Conservation (phyloP, 2,329 filamentous ascomycete genomes). For the Fusarium fracticaudum region DNA sequence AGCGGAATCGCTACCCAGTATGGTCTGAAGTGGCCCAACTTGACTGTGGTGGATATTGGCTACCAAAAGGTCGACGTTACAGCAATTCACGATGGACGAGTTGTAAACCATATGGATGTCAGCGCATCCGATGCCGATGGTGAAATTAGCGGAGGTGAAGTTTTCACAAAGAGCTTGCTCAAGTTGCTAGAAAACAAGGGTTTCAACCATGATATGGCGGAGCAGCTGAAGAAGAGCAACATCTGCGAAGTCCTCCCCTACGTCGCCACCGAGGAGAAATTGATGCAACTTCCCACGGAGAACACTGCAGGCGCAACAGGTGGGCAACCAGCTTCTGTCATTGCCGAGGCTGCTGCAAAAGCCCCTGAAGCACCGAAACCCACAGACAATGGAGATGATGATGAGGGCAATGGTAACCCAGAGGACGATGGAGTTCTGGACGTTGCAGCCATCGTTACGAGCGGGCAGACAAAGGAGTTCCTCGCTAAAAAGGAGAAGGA, state of each 20-base stretch:
- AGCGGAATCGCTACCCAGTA: constrained; percentile 89
- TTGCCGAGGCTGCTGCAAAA: constrained; percentile 46
- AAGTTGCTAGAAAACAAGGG: constrained; percentile 70
- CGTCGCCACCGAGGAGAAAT: constrained; percentile 53
- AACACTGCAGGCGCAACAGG: constrained; percentile 43
- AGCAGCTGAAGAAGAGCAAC: constrained; percentile 73
- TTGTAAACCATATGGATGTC: constrained; percentile 73
- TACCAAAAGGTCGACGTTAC: constrained; percentile 93
- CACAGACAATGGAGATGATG: constrained; percentile 49
- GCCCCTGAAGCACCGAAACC: constrained; percentile 52
- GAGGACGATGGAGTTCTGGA: constrained; percentile 80
- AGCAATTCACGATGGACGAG: constrained; percentile 83
- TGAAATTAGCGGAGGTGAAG: constrained; percentile 80
- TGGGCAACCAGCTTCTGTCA: constrained; percentile 9
- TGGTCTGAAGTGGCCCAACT: constrained; percentile 76
- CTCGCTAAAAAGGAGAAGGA: constrained; percentile 85
- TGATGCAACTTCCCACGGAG: constrained; percentile 61
- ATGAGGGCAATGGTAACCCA: constrained; percentile 54
- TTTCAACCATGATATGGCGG: constrained; percentile 73
- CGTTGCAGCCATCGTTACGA: constrained; percentile 85
- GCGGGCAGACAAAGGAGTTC: constrained; percentile 83
- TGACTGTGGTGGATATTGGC: constrained; percentile 91
- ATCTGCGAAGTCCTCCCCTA: constrained; percentile 75
- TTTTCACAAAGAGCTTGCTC: constrained; percentile 79
- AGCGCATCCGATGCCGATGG: constrained; percentile 62